A percentile compares a stretch with the other conserved stretches of the same genome.
Evolutionary conservation across 2,329 filamentous ascomycete genomes (phyloP).

Genomic region (Fonsecaea multimorphosa): DNA sequence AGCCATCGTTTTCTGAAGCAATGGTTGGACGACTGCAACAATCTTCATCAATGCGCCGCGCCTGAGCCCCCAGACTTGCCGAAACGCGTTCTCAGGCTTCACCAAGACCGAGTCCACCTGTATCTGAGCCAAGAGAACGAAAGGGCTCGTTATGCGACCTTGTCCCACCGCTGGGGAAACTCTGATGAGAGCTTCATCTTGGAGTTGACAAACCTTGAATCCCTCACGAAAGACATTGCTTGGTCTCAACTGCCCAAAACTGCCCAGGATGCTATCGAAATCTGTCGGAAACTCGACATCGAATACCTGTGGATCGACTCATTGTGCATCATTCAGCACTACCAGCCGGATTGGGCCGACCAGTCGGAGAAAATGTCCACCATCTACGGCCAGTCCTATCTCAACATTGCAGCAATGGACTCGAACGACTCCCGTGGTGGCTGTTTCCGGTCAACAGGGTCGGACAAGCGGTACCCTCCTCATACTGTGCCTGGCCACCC

Average conservation of each 20-base stretch:
- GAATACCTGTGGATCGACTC: conserved; percentile 17
- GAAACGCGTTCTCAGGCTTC: conserved; percentile 9
- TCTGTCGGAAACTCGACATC: conserved; percentile 11
- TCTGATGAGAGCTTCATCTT: conserved; percentile 2
- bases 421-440: conserved; percentile 1
- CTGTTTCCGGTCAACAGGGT: conserved; percentile 10
- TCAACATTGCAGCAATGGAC: conserved; percentile 13
- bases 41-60: neutral
- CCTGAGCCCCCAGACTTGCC: conserved; percentile 8
- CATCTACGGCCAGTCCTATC: conserved; percentile 6
- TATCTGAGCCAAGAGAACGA: conserved; percentile 5
- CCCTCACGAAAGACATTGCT: conserved; percentile 8
- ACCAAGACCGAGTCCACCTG: neutral
- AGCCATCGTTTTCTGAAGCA: neutral
- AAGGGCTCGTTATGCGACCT: conserved; percentile 7
- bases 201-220: conserved; percentile 4
- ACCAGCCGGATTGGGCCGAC: conserved; percentile 6
- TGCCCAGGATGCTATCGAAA: conserved; percentile 7
- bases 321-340: conserved; percentile 6
- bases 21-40: conserved; percentile 7
- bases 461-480: conserved; percentile 6
- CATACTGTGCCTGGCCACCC: conserved; percentile 3
- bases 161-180: conserved; percentile 14
- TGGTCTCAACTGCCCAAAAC: conserved; percentile 7
- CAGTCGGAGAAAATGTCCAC: conserved; percentile 10